Base-by-base conservation (phyloP, 2,329 filamentous ascomycete species). In the Botrytis fabae region DNA sequence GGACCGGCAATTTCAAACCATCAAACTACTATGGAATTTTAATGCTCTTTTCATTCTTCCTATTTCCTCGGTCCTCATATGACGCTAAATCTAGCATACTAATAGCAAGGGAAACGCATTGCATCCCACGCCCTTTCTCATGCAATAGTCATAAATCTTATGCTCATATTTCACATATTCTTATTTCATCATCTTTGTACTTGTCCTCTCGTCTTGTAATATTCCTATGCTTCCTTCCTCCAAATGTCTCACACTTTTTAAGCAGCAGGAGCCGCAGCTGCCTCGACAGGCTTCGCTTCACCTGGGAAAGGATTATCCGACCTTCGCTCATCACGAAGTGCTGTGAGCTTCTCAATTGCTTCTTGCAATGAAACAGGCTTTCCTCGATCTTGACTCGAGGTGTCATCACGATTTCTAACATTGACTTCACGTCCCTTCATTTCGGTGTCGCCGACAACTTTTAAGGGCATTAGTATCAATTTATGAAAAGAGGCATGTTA, bases 351-450 rank as follows among this genome's bases (percentile, higher is more conserved):
- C 77, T 86, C 83, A 62, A 90, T 82, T 9, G 87, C 89, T 78
- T 89, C 86, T 60, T 88, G 82, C 69, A 91, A 81, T 32, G 85
- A 83, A 66, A 90, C 83, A 62, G 89, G 85, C 79, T 89, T 88
- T 76, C 88, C 88, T 80, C 88, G 86, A 78, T 85, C 86, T 82
- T 91, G 89, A 70, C 86, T 88, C 71, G 85, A 86, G 68, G 87
- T 87, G 81, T 91, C 88, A 78, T 90, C 89, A 77, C 89, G 85
- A 83, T 90, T 89, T 73, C 89, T 87, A 74, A 91, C 87, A 80
- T 90, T 90, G 80, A 91, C 86, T 75, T 88, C 86, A 77, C 87
- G 84, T 69, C 86, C 87, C 76, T 87, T 85, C 83, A 85, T 86
- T 82, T 91, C 89, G 79, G 89, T 85, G 75, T 87, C 88, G 73